Conservation (phyloP, 352 stramenopile species). For the Phytophthora foliorum region DNA sequence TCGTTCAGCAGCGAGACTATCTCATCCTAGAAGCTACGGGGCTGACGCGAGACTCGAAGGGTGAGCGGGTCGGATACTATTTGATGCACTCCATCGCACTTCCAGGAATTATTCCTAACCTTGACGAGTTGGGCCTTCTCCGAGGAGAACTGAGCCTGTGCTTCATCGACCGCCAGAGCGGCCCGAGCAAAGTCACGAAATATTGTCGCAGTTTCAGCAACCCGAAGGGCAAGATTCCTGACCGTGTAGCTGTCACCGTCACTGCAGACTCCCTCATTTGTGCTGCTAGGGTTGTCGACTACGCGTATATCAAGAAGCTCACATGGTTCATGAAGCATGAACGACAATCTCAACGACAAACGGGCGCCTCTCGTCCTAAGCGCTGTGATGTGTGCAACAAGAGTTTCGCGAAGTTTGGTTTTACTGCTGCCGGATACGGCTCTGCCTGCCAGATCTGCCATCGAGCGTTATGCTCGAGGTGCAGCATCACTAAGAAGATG, state of each 20-base stretch:
- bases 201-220: constrained; percentile 56
- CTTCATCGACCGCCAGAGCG: constrained; percentile 42
- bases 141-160: constrained; percentile 53
- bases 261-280: constrained; percentile 29
- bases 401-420: constrained; percentile 17
- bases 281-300: constrained; percentile 43
- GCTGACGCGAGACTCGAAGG: constrained; percentile 34
- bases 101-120: constrained; percentile 26
- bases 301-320: constrained; percentile 59
- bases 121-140: constrained; percentile 42
- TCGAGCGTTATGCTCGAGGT: constrained; percentile 48
- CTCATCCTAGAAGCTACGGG: constrained; percentile 32
- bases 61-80: constrained; percentile 43
- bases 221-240: constrained; percentile 34
- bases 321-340: constrained; percentile 46
- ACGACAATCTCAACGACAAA: not conserved
- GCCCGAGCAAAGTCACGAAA: constrained; percentile 40
- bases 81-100: constrained; percentile 56
- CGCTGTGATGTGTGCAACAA: constrained; percentile 35
- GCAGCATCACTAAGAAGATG: constrained; percentile 60
- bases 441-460: constrained; percentile 53
- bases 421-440: constrained; percentile 6
- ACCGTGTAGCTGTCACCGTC: constrained; percentile 28
- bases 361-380: constrained; percentile 14
- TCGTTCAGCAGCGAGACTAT: constrained; percentile 57